Evolutionary conservation across 225 moss, liverwort and hornwort genomes (phyloP), one percentile per base, ranked within the genome.

Genomic region (Pseudoscleropodium purum): DNA sequence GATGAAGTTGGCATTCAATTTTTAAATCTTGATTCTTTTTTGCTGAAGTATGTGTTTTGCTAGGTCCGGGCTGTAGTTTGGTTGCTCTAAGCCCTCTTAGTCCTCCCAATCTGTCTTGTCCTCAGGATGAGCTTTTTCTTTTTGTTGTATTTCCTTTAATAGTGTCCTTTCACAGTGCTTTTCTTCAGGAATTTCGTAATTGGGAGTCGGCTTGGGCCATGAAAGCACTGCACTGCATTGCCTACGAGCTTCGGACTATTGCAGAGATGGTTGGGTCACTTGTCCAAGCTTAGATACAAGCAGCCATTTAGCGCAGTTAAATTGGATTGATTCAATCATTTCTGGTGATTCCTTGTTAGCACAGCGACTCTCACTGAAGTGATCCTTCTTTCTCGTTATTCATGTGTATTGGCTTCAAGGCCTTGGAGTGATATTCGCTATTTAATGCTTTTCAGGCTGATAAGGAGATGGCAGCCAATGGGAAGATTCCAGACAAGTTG

Each of bases 161-260:
- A 78, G 81, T 92, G 47, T 88, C 82, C 82, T 86, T 82, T 89
- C 82, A 84, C 92, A 97, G 97, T 93, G 93, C 95, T 90, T 98
- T 98, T 75, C 95, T 98, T 63, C 98, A 97, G 92, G 98, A 98
- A 93, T 97, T 98, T 93, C 98, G 98, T 61, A 96, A 98, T 91
- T 98, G 98, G 98, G 97, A 98, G 93, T 95, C 97, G 89, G 97
- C 94, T 49, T 98, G 98, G 98, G 98, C 97, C 78, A 97, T 97
- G 97, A 94, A 96, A 92, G 96, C 98, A 72, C 92, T 98, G 67
- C 98, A 98, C 79, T 94, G 92, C 66, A 87, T 98, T 91, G 96
- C 96, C 17, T 98, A 95, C 81, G 98, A 98, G 88, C 83, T 98
- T 87, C 95, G 98, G 89, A 94, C 96, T 60, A 92, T 97, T 69